These are phyloP conservation scores for Ustilago bromivora DNA, from an alignment of 1,284 basidiomycete species.

Conservation along the genomic window DNA sequence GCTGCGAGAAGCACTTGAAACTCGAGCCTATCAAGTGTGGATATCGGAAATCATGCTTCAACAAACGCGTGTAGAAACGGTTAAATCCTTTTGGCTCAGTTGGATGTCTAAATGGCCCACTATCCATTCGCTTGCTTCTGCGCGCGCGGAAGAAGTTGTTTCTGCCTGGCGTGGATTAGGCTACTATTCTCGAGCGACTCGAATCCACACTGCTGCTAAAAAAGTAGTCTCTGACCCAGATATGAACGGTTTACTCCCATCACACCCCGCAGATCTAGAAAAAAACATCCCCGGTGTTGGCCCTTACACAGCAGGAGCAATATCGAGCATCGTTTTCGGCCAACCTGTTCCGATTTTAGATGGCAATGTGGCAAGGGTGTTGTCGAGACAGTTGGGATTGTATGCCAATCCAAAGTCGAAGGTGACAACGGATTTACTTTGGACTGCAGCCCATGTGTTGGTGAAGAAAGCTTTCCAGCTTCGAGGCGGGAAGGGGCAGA, in stretches of 20 bases:
- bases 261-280: conserved; percentile 83
- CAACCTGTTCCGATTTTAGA: conserved; percentile 63
- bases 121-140: conserved; percentile 76
- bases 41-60: conserved; percentile 96
- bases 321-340: conserved; percentile 66
- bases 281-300: conserved; percentile 89
- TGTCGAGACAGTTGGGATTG: conserved; percentile 62
- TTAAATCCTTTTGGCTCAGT: conserved; percentile 62
- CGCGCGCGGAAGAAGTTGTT: conserved; percentile 72
- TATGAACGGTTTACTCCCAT: conserved; percentile 80
- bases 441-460: conserved; percentile 56
- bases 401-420: conserved; percentile 62
- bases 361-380: conserved; percentile 64
- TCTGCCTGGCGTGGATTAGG: conserved; percentile 66
- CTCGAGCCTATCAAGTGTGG: conserved; percentile 76
- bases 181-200: conserved; percentile 66
- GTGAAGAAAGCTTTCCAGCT: conserved; percentile 44
- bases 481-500: conserved; percentile 20
- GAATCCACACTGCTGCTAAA: conserved; percentile 64
- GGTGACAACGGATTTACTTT: conserved; percentile 58
- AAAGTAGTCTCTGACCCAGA: conserved; percentile 51
- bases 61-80: conserved; percentile 78
- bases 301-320: conserved; percentile 79
- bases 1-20: conserved; percentile 71
- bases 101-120: conserved; percentile 67